Evolutionary conservation across 768 basidiomycete species (phyloP), one percentile per base, ranked within the genome.

Genomic region (Russula griseocarnosa): DNA sequence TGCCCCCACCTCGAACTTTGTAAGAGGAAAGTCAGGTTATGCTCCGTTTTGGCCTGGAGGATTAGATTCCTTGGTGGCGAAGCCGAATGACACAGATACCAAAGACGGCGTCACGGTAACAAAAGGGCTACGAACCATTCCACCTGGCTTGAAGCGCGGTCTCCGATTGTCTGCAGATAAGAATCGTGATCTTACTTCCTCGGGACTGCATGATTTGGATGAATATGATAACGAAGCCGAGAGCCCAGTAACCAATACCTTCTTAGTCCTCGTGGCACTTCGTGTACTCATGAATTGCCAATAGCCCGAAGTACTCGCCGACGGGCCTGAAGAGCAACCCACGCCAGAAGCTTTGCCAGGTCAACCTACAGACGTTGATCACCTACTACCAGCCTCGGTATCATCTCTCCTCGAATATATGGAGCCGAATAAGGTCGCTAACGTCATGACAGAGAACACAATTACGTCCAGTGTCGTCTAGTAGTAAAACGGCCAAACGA

Each of bases 11-110:
- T 81, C 83, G 59, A 87, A 83, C 60, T 98, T 98, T 74, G 94
- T 98, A 22, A 81, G 95, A 62, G 97, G 97, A 51, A 97, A 96
- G 75, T 90, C 94, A 24, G 89, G 90, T 50, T 85, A 95, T 75
- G 84, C 95, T 10, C 97, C 97, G 1, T 98, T 98, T 75, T 83
- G 86, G 77, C 97, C 97, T 7, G 97, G 97, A 52, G 97, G 97
- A 3, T 77, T 98, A 11, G 93, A 92, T 49, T 86, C 87, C 67
- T 77, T 79, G 20, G 67, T 73, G 40, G 46, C 49, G 66, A 70
- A 55, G 13, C 16, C 59, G 5, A 69, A 70, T 22, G 42, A 66
- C 7, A 34, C 50, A 3, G 62, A 32, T 20, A 1, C 55, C 40
- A 38, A 67, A 3, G 70, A 81, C 5, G 69, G 76, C 34, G 77